Conservation (phyloP, 2,329 filamentous ascomycete species). For the Teratosphaeria nubilosa region DNA sequence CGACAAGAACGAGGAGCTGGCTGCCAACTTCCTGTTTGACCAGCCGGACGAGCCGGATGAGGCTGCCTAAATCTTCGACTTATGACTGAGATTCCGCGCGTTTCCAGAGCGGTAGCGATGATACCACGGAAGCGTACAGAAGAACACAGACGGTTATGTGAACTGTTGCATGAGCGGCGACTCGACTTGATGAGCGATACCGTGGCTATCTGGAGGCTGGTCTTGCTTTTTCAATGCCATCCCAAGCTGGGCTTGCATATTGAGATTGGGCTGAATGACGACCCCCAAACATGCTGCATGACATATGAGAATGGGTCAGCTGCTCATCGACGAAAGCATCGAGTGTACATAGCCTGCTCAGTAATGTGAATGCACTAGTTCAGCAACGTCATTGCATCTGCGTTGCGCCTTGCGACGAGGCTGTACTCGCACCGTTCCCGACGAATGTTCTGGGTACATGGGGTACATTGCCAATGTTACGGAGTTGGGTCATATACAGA, state of each 20-base stretch:
- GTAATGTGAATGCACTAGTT: not conserved
- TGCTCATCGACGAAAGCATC: not conserved
- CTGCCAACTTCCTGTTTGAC: slow-evolving; percentile 96
- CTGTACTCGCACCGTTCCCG: not conserved
- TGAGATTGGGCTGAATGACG: not conserved
- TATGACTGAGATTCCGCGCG: not conserved
- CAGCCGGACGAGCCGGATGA: slow-evolving; percentile 66
- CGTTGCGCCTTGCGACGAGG: too few species aligned
- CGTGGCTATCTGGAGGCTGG: not conserved
- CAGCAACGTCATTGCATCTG: not conserved
- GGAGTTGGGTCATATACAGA: too few species aligned
- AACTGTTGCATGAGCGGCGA: not conserved
- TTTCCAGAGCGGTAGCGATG: not conserved
- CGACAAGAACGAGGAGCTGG: slow-evolving; percentile 98
- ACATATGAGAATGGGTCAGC: not conserved
- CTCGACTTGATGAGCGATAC: not conserved
- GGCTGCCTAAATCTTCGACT: slow-evolving; percentile 2
- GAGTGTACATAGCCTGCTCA: not conserved
- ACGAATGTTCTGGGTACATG: not conserved
- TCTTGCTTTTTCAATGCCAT: not conserved
- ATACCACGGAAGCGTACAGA: not conserved
- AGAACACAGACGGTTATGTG: not conserved
- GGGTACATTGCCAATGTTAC: too few species aligned
- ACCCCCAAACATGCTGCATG: not conserved
- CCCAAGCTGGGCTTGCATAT: not conserved